Evolutionary conservation across 192 early-diverging fungal species (phyloP).

Genomic region (Coemansia javaensis): DNA sequence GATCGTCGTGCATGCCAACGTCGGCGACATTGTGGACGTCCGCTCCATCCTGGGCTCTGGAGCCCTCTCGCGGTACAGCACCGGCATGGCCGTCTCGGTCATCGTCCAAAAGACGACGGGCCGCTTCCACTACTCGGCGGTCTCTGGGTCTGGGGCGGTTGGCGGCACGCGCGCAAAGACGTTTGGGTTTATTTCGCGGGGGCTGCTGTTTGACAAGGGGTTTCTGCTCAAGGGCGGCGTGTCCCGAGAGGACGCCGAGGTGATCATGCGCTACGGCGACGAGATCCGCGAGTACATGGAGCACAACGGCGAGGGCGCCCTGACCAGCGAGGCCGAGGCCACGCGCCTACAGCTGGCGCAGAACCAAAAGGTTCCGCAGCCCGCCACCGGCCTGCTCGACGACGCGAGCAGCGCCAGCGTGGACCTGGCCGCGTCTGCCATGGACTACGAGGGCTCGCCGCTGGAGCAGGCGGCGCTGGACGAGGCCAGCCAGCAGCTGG

Average conservation of each 20-base stretch:
- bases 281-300: slow-evolving; percentile 21
- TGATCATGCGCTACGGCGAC: slow-evolving; percentile 14
- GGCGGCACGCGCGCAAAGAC: slow-evolving; percentile 18
- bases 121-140: slow-evolving; percentile 33
- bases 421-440: neutral
- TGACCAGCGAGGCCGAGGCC: slow-evolving; percentile 5
- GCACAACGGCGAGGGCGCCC: slow-evolving; percentile 15
- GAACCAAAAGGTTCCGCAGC: slow-evolving; percentile 1
- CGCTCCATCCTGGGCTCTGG: neutral
- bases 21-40: slow-evolving; percentile 43
- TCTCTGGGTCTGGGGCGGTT: neutral
- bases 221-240: slow-evolving; percentile 22
- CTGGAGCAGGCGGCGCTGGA: neutral
- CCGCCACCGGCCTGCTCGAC: neutral
- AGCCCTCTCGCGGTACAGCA: neutral
- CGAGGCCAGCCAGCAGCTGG: no score
- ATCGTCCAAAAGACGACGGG: slow-evolving; percentile 36
- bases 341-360: slow-evolving; percentile 9
- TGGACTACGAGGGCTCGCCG: neutral
- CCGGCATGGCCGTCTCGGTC: neutral
- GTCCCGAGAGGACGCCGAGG: slow-evolving; percentile 1
- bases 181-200: slow-evolving; percentile 37
- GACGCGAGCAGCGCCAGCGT: neutral
- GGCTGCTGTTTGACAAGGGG: slow-evolving; percentile 31
- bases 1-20: slow-evolving; percentile 22